These are phyloP conservation scores for Pistacia vera DNA, from an alignment of 345 rosid species.

Conservation along the genomic window DNA sequence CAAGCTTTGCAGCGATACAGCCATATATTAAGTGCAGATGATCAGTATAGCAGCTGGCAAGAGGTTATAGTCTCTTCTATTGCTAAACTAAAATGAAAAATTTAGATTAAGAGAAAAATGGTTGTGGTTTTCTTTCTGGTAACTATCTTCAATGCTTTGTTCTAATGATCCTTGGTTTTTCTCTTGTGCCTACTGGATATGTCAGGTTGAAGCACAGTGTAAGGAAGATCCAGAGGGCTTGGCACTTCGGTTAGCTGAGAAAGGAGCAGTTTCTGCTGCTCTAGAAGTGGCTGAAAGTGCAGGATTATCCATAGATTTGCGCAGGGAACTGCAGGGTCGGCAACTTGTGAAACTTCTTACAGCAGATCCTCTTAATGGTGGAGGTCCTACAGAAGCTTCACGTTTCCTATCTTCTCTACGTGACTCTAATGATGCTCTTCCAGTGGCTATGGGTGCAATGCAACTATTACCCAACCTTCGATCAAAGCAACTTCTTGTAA, in stretches of 20 bases:
- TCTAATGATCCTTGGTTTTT: conserved; percentile 15
- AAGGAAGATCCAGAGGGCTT: conserved; percentile 95
- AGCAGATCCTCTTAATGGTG: conserved; percentile 95
- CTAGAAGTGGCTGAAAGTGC: conserved; percentile 98
- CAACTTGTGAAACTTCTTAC: conserved; percentile 98
- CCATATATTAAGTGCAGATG: conserved; percentile 88
- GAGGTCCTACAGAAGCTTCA: conserved; percentile 99
- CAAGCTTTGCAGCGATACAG: conserved; percentile 87
- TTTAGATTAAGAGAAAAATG: not conserved
- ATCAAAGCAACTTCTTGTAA: conserved; percentile 96
- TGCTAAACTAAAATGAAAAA: conserved; percentile 13
- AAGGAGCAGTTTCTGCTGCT: conserved; percentile 98
- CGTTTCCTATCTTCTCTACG: conserved; percentile 89
- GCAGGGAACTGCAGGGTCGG: conserved; percentile 93
- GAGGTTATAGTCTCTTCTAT: conserved; percentile 59
- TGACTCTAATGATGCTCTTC: conserved; percentile 91
- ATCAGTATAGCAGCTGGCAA: conserved; percentile 93
- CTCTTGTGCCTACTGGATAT: conserved; percentile 19
- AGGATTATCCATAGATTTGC: conserved; percentile 76
- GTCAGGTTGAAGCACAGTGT: conserved; percentile 87
- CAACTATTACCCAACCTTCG: conserved; percentile 91
- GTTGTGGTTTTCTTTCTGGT: not conserved
- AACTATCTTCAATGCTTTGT: not conserved
- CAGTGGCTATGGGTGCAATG: conserved; percentile 99
- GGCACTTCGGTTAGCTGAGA: conserved; percentile 94